Evolutionary conservation across 768 basidiomycete species (phyloP), one percentile per base, ranked within the genome.

Genomic region (Sporobolomyces roseus): DNA sequence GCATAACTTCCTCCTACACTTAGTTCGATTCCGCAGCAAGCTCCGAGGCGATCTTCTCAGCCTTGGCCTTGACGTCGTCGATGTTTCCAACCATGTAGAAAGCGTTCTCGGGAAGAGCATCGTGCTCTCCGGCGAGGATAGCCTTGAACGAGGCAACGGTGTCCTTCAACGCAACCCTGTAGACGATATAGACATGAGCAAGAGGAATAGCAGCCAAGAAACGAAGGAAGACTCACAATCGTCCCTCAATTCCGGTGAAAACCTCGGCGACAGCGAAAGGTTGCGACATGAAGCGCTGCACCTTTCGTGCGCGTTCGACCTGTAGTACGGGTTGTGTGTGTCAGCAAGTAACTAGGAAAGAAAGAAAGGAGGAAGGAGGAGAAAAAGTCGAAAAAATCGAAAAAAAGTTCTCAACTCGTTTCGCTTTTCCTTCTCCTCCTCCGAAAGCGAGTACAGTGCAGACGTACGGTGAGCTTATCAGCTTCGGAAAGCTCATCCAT

Each of bases 401-500:
- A n/a, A n/a, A n/a, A n/a, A n/a, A n/a, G n/a, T n/a, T n/a, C n/a
- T n/a, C n/a, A n/a, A n/a, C n/a, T n/a, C n/a, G n/a, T n/a, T n/a
- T n/a, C n/a, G n/a, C n/a, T n/a, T n/a, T n/a, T n/a, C n/a, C n/a
- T n/a, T n/a, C n/a, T n/a, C n/a, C n/a, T n/a, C n/a, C n/a, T n/a
- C n/a, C n/a, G n/a, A n/a, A n/a, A n/a, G n/a, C n/a, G n/a, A n/a
- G n/a, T n/a, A n/a, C n/a, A n/a, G n/a, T n/a, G n/a, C n/a, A n/a
- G n/a, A n/a, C n/a, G n/a, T n/a, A n/a, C 92, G 74, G 93, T 97
- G 74, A 98, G 83, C 83, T 99, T 99, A 83, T 99, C 96, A 83
- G 98, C 96, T 80, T 99, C 96, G 23, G 94, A 98, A 85, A 99
- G 87, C 81, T 99, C 96, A 79, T 99, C 96, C 96, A 99, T 99